Percentiles rank a stretch among this genome's conserved stretches.
These are phyloP conservation scores for Phoma sp. DNA, from an alignment of 2,329 filamentous ascomycete genomes.

Conservation along the genomic window DNA sequence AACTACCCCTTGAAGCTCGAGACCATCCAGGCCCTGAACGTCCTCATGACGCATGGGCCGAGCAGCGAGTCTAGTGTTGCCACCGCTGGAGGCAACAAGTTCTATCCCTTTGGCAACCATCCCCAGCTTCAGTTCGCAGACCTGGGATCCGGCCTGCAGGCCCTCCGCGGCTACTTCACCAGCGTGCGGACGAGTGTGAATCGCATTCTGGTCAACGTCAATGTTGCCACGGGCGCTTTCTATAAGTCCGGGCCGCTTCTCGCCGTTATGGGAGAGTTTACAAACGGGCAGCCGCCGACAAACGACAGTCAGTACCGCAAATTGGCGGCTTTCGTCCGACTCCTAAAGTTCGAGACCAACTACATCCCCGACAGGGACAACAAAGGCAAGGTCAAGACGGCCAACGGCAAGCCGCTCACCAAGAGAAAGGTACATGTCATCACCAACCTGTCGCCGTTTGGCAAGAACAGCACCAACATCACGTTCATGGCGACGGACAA, in stretches of 20 bases:
- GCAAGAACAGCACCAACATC: constrained; percentile 42
- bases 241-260: constrained; percentile 57
- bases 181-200: constrained; percentile 66
- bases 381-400: constrained; percentile 34
- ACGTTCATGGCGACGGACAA: constrained; percentile 22
- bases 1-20: constrained; percentile 56
- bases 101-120: constrained; percentile 52
- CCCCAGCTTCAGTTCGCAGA: constrained; percentile 48
- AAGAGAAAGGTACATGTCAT: constrained; percentile 50
- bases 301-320: constrained; percentile 15
- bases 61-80: constrained; percentile 51
- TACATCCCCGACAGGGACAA: constrained; percentile 48
- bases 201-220: constrained; percentile 66
- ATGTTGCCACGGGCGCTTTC: constrained; percentile 66
- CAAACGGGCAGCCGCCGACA: constrained; percentile 8
- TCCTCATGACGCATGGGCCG: constrained; percentile 59
- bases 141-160: constrained; percentile 61
- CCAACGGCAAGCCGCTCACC: constrained; percentile 19
- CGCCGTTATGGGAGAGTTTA: constrained; percentile 34
- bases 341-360: constrained; percentile 48
- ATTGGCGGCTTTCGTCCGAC: constrained; percentile 45
- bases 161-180: constrained; percentile 66
- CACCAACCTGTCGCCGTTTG: constrained; percentile 40
- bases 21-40: constrained; percentile 64
- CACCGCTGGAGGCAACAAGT: constrained; percentile 60